Conservation (phyloP, 805 yeast genomes). For the Pichia phayaonensis region DNA sequence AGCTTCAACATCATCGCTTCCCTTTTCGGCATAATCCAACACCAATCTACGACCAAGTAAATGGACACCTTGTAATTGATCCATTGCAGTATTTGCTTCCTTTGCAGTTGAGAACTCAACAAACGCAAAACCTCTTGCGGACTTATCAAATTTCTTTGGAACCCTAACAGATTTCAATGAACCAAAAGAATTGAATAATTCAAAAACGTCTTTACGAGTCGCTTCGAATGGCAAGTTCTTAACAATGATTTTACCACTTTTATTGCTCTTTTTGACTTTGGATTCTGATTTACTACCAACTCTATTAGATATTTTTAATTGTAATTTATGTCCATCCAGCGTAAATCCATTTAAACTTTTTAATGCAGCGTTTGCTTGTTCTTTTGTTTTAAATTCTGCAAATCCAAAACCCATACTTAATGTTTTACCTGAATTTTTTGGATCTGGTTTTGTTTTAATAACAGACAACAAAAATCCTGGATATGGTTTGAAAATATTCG, state of each 20-base stretch:
- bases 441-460: conserved; percentile 82
- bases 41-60: conserved; percentile 91
- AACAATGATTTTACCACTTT: conserved; percentile 74
- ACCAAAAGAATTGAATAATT: conserved; percentile 90
- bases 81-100: conserved; percentile 93
- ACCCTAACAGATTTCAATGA: conserved; percentile 90
- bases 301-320: conserved; percentile 82
- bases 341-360: conserved; percentile 64
- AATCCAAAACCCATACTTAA: conserved; percentile 97
- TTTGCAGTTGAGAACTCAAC: conserved; percentile 81
- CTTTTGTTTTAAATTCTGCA: conserved; percentile 76
- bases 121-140: conserved; percentile 96
- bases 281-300: conserved; percentile 35
- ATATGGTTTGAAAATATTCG: conserved; percentile 56
- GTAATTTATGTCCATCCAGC: conserved; percentile 84
- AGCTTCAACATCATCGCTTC: conserved; percentile 75
- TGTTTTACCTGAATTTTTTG: conserved; percentile 56
- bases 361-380: conserved; percentile 73
- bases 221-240: conserved; percentile 98
- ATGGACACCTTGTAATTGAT: conserved; percentile 91
- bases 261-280: conserved; percentile 16
- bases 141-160: conserved; percentile 90
- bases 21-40: conserved; percentile 85
- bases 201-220: conserved; percentile 84
- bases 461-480: conserved; percentile 78